Evolutionary conservation across 2,329 filamentous ascomycete species (phyloP).

Genomic region (Alternaria burnsii): DNA sequence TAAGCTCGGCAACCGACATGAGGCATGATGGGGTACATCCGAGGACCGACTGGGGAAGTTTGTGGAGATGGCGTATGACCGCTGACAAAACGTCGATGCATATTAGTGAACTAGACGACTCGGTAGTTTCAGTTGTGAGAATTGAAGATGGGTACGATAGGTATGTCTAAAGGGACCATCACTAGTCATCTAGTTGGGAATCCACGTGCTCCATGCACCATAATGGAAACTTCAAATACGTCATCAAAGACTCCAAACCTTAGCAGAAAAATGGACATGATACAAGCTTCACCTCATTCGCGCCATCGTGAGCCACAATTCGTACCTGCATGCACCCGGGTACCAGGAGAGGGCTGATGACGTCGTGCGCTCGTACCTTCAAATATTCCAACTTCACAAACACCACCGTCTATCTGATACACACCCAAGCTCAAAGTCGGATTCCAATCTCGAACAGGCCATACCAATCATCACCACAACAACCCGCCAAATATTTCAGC

Average conservation of each 20-base stretch:
- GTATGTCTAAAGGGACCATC: no score
- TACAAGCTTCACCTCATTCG: neutral
- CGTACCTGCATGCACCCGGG: conserved; percentile 7
- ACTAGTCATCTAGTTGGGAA: no score
- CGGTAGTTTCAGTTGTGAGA: neutral
- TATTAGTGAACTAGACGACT: neutral
- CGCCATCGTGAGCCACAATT: neutral
- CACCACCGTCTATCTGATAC: conserved; percentile 2
- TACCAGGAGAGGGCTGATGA: conserved; percentile 28
- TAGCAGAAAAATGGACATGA: neutral
- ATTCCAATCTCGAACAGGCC: neutral
- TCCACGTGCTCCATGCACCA: conserved; percentile 8
- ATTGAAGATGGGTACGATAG: neutral
- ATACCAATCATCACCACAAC: neutral
- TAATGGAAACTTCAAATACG: conserved; percentile 9
- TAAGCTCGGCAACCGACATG: conserved; percentile 43
- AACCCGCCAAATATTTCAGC: conserved; percentile 8
- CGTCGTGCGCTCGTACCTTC: conserved; percentile 32
- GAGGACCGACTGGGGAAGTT: conserved; percentile 23
- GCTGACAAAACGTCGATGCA: neutral
- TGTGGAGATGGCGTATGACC: conserved; percentile 8
- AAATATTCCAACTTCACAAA: conserved; percentile 11
- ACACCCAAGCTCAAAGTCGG: neutral
- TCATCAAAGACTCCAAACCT: conserved; percentile 1
- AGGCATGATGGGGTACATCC: conserved; percentile 33